Conservation (phyloP, 2,329 filamentous ascomycete species). For the Ophioceras dolichostomum region DNA sequence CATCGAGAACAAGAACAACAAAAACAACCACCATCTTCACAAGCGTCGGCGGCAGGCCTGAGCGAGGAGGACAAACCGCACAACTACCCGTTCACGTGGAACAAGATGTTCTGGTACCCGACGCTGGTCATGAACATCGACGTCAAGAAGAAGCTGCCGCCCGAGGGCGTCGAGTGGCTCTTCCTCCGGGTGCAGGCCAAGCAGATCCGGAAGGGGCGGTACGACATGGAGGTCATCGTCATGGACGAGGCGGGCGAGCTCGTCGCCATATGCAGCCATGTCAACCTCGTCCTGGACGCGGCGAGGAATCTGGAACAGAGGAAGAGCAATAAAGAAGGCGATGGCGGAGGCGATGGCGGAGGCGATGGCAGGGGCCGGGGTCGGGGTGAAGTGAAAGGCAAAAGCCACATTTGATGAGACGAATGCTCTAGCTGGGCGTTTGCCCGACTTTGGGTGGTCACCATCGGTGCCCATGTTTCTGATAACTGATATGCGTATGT, state of each 20-base stretch:
- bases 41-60: too few species aligned
- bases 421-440: too few species aligned
- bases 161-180: constrained; percentile 60
- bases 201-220: constrained; percentile 55
- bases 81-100: constrained; percentile 18
- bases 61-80: constrained; percentile 19
- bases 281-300: constrained; percentile 50
- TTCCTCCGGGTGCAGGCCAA: constrained; percentile 54
- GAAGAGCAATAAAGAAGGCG: too few species aligned
- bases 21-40: background rate
- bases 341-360: too few species aligned
- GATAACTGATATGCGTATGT: too few species aligned
- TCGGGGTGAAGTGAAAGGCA: too few species aligned
- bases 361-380: too few species aligned
- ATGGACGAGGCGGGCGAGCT: constrained; percentile 52
- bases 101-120: constrained; percentile 54
- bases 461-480: too few species aligned
- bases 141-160: constrained; percentile 59
- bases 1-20: too few species aligned
- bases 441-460: too few species aligned
- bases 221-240: constrained; percentile 62
- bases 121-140: constrained; percentile 67
- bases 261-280: constrained; percentile 56
- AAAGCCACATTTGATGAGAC: too few species aligned
- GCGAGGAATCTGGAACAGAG: constrained; percentile 46